phyloP scores from a whole-genome alignment of 805 yeast species.

The Blastobotrys terrestris region DNA sequence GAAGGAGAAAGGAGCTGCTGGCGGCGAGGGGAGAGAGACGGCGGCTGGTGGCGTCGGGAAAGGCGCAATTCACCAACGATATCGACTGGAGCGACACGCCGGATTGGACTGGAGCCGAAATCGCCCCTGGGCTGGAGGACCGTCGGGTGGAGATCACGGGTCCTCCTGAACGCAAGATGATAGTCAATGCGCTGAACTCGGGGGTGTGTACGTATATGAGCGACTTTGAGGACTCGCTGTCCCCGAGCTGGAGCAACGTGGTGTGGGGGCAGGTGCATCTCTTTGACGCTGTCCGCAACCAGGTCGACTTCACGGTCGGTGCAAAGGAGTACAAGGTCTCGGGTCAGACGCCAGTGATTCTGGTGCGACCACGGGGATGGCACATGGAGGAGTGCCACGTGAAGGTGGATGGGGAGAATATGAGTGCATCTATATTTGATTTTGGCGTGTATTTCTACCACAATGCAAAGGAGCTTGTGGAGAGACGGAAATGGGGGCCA shows the following conservation, averaged over 20 bases:
- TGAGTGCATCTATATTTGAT: constrained; percentile 61
- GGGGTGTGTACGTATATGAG: constrained; percentile 70
- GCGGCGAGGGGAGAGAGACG: constrained; percentile 49
- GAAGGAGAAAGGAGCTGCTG: constrained; percentile 49
- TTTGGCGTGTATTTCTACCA: constrained; percentile 66
- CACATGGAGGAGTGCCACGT: constrained; percentile 64
- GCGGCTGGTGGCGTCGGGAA: constrained; percentile 55
- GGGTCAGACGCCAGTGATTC: constrained; percentile 42
- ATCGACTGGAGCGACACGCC: constrained; percentile 55
- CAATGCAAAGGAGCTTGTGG: constrained; percentile 54
- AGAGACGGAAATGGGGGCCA: constrained; percentile 56
- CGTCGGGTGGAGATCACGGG: constrained; percentile 73
- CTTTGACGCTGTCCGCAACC: constrained; percentile 60
- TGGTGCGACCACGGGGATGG: constrained; percentile 64
- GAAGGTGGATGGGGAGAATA: constrained; percentile 59
- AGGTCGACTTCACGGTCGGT: constrained; percentile 37
- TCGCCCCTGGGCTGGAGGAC: constrained; percentile 63
- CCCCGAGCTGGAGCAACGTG: constrained; percentile 65
- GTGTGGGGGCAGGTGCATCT: constrained; percentile 65
- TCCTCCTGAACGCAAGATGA: constrained; percentile 72
- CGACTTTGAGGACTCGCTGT: constrained; percentile 66
- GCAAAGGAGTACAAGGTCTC: constrained; percentile 47
- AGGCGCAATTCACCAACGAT: constrained; percentile 62
- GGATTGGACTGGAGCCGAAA: constrained; percentile 65
- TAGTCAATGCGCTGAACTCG: constrained; percentile 64